Base-by-base conservation (phyloP, 1,284 basidiomycete species). In the Gastroboletus turbinatus region DNA sequence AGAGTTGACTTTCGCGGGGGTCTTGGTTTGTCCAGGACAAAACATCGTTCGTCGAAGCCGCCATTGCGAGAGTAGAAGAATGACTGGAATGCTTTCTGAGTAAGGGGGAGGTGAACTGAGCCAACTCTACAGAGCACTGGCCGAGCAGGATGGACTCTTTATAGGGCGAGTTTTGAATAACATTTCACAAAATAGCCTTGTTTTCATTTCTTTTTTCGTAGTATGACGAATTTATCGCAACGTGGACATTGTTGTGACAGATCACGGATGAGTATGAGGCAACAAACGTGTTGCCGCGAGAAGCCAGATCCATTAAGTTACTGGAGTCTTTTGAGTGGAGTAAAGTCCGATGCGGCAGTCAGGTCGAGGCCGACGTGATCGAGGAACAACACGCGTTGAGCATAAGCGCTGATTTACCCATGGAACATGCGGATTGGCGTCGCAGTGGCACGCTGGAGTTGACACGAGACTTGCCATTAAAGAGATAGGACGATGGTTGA, bases 1-100 rank as follows among this genome's bases (percentile, higher is more conserved):
- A 92, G 59, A 93, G 80, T 58, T 82, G 78, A 64, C 90, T 92
- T 71, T 91, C 85, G 52, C 88, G 85, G 64, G 88, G 87, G 73
- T 92, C 90, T 66, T 87, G 83, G 73, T 87, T 90, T 46, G 90
- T 92, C 90, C 90, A 92, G 55, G 85, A 90, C 69, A 91, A 81
- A 54, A 90, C 78, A 61, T 91, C 88, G 72, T 86, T 83, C 57
- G 81, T 76, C 58, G 79, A 69, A 63, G 77, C 70, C 47, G 79
- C 71, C 82, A 85, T 85, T 48, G 63, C 60, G 59, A 64, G 63
- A 57, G 57, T 52, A 55, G 53, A 60, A 48, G 25, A 53, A 59
- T 50, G 45, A 32, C 5, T 53, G 56, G 53, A 64, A 60, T 53
- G 68, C 49, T 59, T 56, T 64, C 64, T 62, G 59, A 66, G 65